These are phyloP conservation scores for Celoporthe dispersa DNA, from an alignment of 2,329 filamentous ascomycete species.

Conservation along the genomic window DNA sequence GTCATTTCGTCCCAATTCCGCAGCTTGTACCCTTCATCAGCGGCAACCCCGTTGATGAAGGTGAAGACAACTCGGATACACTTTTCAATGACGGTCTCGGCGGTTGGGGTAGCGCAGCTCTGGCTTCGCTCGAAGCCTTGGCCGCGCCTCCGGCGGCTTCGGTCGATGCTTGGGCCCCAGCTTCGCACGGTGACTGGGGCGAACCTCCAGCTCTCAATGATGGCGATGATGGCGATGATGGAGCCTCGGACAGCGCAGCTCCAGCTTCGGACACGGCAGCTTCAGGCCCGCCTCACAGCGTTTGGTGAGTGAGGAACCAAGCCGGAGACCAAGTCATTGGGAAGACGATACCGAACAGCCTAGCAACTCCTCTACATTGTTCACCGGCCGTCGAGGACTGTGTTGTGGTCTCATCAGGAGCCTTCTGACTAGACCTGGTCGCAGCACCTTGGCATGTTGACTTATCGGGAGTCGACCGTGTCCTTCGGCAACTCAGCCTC, in stretches of 20 bases:
- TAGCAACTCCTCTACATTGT: background rate
- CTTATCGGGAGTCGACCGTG: background rate
- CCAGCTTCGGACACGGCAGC: background rate
- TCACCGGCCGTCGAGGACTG: background rate
- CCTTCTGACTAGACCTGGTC: background rate
- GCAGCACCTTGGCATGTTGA: background rate
- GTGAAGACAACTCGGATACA: background rate
- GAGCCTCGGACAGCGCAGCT: background rate
- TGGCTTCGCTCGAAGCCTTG: background rate
- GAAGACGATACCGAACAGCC: background rate
- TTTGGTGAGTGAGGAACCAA: background rate
- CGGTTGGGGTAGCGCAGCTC: background rate
- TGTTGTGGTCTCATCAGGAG: background rate
- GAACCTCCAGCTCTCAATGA: no score
- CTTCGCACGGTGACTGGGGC: no score
- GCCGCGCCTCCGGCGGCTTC: no score
- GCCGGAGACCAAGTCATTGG: background rate
- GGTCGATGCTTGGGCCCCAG: no score
- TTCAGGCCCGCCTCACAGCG: no score
- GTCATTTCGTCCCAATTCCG: no score
- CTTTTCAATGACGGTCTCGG: background rate
- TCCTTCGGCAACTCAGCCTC: background rate
- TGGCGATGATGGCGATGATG: no score
- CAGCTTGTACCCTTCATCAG: background rate
- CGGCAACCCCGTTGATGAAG: background rate